Conservation (phyloP, 2,329 filamentous ascomycete species). For the Daldinia sp. region DNA sequence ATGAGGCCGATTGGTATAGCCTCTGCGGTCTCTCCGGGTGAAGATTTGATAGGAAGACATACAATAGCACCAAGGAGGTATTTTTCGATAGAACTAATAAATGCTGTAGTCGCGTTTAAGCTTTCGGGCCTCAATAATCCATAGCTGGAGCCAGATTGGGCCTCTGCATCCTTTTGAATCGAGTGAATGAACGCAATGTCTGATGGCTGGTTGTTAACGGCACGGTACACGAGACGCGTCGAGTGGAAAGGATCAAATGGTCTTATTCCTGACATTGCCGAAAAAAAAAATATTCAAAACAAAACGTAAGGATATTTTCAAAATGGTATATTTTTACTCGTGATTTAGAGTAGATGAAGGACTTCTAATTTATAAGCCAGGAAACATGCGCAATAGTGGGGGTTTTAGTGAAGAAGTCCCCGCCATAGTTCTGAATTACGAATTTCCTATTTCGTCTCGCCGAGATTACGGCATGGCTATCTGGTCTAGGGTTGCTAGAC, state of each 20-base stretch:
- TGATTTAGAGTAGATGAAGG: background rate
- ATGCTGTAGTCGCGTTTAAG: background rate
- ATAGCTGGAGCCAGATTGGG: background rate
- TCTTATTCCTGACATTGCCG: background rate
- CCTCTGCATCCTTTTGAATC: background rate
- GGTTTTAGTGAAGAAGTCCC: background rate
- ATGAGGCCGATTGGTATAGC: background rate
- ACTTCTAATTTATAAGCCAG: background rate
- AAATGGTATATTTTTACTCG: background rate
- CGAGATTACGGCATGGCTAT: background rate
- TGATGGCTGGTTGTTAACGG: background rate
- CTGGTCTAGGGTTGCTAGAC: background rate
- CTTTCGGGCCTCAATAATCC: background rate
- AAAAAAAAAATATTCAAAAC: background rate
- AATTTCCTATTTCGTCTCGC: slow-evolving; percentile 3
- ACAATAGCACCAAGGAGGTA: slow-evolving; percentile 2
- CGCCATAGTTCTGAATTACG: background rate
- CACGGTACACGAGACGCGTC: background rate
- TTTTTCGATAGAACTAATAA: background rate
- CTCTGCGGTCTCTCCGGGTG: background rate
- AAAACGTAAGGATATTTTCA: background rate
- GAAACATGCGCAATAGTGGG: background rate
- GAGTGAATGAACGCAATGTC: background rate
- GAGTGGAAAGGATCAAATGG: slow-evolving; percentile 1
- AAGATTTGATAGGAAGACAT: background rate